Evolutionary conservation across 352 stramenopile genomes (phyloP).

Genomic region (Globisporangium ultimum): DNA sequence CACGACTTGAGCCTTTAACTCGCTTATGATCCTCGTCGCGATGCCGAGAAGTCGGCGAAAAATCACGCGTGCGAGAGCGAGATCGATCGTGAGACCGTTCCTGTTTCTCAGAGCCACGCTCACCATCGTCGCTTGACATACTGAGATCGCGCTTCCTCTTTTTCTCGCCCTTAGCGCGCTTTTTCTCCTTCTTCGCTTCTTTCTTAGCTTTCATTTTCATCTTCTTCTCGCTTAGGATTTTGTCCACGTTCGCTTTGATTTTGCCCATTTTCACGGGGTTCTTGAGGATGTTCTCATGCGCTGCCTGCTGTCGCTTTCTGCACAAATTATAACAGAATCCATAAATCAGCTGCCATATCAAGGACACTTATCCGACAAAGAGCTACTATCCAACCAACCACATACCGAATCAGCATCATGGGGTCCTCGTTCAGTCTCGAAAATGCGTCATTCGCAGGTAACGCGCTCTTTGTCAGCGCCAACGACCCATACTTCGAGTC

Average conservation of each 20-base stretch:
- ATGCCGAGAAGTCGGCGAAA: background rate
- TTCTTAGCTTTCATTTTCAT: constrained; percentile 68
- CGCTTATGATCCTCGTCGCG: background rate
- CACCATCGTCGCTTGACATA: constrained; percentile 3
- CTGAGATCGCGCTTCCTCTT: constrained; percentile 35
- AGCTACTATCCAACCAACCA: constrained; percentile 9
- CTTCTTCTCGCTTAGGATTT: constrained; percentile 78
- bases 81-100: background rate
- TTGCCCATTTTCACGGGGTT: constrained; percentile 89
- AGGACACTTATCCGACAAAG: background rate
- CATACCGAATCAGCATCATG: constrained; percentile 92
- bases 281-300: constrained; percentile 84
- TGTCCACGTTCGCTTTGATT: constrained; percentile 81
- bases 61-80: background rate
- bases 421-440: constrained; percentile 94
- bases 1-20: background rate
- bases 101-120: constrained; percentile 4
- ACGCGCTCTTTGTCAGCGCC: constrained; percentile 40
- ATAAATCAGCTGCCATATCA: background rate
- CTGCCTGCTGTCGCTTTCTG: constrained; percentile 69
- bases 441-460: constrained; percentile 90
- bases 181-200: constrained; percentile 64
- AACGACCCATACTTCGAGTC: constrained; percentile 70
- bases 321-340: background rate
- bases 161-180: constrained; percentile 25